Percentiles rank a stretch among this genome's conserved stretches.
phyloP scores from a whole-genome alignment of 2,329 filamentous ascomycete species.

The Bipolaris zeicola region DNA sequence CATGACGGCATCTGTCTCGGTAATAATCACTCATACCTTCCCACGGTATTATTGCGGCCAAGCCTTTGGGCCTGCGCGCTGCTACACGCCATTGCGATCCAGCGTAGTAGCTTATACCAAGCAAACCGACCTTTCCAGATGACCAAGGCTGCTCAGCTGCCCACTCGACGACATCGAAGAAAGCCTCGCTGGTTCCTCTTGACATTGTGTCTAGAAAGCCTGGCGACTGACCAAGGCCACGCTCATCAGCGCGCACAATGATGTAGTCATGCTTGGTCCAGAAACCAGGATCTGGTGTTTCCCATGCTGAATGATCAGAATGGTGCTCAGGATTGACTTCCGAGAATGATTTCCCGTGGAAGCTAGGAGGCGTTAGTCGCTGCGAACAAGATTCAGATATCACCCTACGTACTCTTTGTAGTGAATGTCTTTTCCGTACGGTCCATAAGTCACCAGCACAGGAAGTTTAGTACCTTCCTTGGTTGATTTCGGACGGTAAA shows the following conservation, averaged over 20 bases:
- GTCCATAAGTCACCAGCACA: constrained; percentile 72
- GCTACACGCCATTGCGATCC: constrained; percentile 62
- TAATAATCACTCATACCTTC: constrained; percentile 64
- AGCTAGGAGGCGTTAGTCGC: constrained; percentile 39
- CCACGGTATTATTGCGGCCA: constrained; percentile 60
- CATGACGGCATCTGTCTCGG: constrained; percentile 51
- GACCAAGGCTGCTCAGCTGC: constrained; percentile 58
- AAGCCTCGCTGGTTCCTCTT: constrained; percentile 57
- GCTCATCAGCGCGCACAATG: constrained; percentile 56
- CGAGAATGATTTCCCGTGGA: constrained; percentile 57
- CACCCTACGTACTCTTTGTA: constrained; percentile 56
- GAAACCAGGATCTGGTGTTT: constrained; percentile 51
- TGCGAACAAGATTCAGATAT: neutral
- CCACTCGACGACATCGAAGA: constrained; percentile 61
- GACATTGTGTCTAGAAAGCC: constrained; percentile 62
- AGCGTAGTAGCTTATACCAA: constrained; percentile 60
- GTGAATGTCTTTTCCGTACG: constrained; percentile 74
- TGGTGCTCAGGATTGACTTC: constrained; percentile 42
- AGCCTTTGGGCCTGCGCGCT: constrained; percentile 57
- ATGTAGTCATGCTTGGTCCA: constrained; percentile 48
- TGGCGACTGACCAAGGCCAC: constrained; percentile 58
- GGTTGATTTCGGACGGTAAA: constrained; percentile 55
- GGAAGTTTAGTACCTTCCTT: constrained; percentile 54
- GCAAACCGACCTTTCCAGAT: constrained; percentile 57
- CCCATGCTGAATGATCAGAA: constrained; percentile 53